These are phyloP conservation scores for Tuctoria greenei DNA, from an alignment of 176 grass and related monocot genomes.

Conservation along the genomic window DNA sequence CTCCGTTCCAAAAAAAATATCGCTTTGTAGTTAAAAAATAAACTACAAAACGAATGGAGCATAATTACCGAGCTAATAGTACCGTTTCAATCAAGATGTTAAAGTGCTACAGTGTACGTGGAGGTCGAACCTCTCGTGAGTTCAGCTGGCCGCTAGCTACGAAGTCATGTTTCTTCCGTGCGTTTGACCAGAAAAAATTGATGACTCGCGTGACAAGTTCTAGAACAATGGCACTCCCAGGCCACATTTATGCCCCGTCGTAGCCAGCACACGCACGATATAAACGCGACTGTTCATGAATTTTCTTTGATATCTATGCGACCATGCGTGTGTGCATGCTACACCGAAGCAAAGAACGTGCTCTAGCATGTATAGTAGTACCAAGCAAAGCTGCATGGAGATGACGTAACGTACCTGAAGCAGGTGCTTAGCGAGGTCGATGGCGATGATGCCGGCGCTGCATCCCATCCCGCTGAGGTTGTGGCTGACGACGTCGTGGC, in stretches of 20 bases:
- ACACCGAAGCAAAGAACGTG: background rate
- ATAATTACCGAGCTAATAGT: too few species aligned
- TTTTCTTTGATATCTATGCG: background rate
- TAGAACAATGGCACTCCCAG: background rate
- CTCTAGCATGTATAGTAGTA: background rate
- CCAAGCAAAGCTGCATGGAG: slow-evolving; percentile 1
- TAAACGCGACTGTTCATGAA: too few species aligned
- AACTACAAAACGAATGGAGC: too few species aligned
- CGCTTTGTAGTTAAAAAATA: too few species aligned
- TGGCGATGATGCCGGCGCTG: slow-evolving; percentile 66
- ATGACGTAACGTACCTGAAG: slow-evolving; percentile 55
- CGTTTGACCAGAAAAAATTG: too few species aligned
- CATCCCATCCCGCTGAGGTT: slow-evolving; percentile 84
- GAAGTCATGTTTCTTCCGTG: too few species aligned
- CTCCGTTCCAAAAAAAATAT: too few species aligned
- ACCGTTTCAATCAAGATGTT: too few species aligned
- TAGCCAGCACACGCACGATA: background rate
- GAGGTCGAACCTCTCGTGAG: too few species aligned
- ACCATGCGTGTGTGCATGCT: background rate
- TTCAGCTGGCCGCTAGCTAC: too few species aligned
- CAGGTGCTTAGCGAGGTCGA: slow-evolving; percentile 65
- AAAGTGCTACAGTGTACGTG: too few species aligned
- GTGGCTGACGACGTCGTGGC: slow-evolving; percentile 42
- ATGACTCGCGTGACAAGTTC: background rate
- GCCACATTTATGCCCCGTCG: background rate